phyloP scores from a whole-genome alignment of 1,284 basidiomycete species.

The Pseudozyma tsukubaensis region DNA sequence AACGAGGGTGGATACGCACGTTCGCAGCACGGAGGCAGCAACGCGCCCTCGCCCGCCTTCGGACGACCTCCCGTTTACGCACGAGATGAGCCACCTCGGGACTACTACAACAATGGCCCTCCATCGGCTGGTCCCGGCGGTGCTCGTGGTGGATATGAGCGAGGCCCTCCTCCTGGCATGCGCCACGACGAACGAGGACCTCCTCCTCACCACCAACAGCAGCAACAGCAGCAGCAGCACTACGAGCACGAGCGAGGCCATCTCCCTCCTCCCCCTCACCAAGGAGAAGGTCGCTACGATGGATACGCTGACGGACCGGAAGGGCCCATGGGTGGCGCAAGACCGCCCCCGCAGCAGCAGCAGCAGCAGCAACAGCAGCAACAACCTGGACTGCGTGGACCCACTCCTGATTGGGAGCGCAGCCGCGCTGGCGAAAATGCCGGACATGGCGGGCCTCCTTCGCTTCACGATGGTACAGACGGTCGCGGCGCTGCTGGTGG shows the following conservation, averaged over 20 bases:
- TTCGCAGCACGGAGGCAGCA: constrained; percentile 49
- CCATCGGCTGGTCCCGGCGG: constrained; percentile 28
- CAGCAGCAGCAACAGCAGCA: constrained; percentile 18
- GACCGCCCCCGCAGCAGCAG: constrained; percentile 15
- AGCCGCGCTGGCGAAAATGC: constrained; percentile 23
- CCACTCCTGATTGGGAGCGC: constrained; percentile 46
- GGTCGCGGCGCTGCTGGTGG: constrained; percentile 14
- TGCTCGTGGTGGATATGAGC: constrained; percentile 37
- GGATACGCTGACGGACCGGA: constrained; percentile 29
- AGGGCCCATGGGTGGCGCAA: constrained; percentile 21
- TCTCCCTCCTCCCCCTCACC: constrained; percentile 19
- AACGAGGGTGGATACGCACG: constrained; percentile 43
- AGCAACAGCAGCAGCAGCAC: constrained; percentile 13
- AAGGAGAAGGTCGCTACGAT: constrained; percentile 33
- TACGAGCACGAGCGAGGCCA: constrained; percentile 41
- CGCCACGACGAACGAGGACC: constrained; percentile 43
- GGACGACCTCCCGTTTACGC: constrained; percentile 45
- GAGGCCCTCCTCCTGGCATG: constrained; percentile 35
- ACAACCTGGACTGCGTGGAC: constrained; percentile 30
- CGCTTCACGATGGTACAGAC: constrained; percentile 25
- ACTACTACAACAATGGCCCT: constrained; percentile 44
- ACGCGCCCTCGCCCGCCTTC: constrained; percentile 50
- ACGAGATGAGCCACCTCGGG: constrained; percentile 36
- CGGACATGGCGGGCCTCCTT: constrained; percentile 14
- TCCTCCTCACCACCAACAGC: constrained; percentile 32